Evolutionary conservation across 2,329 filamentous ascomycete genomes (phyloP).

Genomic region (Epichloe sp.): DNA sequence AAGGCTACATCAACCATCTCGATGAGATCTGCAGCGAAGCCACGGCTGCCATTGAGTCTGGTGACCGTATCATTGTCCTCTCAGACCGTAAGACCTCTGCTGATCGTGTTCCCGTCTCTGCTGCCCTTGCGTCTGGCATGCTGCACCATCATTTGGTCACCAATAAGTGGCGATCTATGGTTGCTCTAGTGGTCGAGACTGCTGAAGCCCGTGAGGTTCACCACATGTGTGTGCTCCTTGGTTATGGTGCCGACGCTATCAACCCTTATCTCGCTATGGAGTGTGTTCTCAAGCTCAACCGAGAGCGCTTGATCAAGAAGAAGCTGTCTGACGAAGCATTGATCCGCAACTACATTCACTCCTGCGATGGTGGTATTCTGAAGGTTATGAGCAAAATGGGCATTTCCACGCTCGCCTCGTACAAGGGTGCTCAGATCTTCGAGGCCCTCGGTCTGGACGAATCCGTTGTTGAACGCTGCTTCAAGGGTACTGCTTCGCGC

Average conservation of each 20-base stretch:
- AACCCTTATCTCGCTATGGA: slow-evolving; percentile 94
- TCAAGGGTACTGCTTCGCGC: slow-evolving; percentile 84
- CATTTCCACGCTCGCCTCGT: slow-evolving; percentile 89
- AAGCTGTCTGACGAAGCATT: slow-evolving; percentile 69
- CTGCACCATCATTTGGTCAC: slow-evolving; percentile 90
- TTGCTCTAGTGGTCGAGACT: slow-evolving; percentile 78
- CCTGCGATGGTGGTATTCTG: slow-evolving; percentile 87
- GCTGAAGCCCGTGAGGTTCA: slow-evolving; percentile 94
- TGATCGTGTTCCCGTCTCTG: slow-evolving; percentile 73
- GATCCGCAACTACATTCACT: slow-evolving; percentile 93
- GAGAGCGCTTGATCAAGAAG: slow-evolving; percentile 85
- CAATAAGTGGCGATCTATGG: slow-evolving; percentile 90
- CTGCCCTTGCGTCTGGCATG: slow-evolving; percentile 79
- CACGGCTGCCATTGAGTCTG: slow-evolving; percentile 69
- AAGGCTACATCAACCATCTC: slow-evolving; percentile 76
- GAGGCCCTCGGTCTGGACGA: slow-evolving; percentile 92
- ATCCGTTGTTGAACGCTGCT: slow-evolving; percentile 83
- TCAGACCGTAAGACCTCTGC: slow-evolving; percentile 78
- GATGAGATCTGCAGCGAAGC: slow-evolving; percentile 80
- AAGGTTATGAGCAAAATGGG: slow-evolving; percentile 99
- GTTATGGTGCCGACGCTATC: slow-evolving; percentile 87
- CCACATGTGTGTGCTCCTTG: slow-evolving; percentile 96
- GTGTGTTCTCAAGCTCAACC: slow-evolving; percentile 93
- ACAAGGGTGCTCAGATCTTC: slow-evolving; percentile 97
- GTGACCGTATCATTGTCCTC: slow-evolving; percentile 75